Percentiles rank a stretch among this genome's conserved stretches.
These are phyloP conservation scores for Boletus eberwhitei DNA, from an alignment of 768 basidiomycete species.

Conservation along the genomic window DNA sequence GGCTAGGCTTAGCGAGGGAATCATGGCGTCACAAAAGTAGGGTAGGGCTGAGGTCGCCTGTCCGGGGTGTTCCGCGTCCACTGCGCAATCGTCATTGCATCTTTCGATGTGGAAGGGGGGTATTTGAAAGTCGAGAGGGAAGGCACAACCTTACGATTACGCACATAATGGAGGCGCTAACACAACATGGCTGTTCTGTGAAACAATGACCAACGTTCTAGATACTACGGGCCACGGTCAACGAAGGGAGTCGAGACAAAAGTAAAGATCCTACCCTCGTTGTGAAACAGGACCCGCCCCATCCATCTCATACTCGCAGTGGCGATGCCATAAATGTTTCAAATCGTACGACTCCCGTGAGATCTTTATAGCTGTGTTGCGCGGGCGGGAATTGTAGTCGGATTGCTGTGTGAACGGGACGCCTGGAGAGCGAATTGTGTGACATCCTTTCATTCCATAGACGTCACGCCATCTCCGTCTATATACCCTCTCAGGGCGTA, in stretches of 20 bases:
- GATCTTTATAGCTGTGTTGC: neutral
- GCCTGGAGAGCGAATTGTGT: neutral
- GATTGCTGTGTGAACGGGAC: constrained; percentile 3
- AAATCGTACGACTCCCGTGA: neutral
- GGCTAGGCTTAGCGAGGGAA: neutral
- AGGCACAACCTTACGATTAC: neutral
- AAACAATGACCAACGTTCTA: neutral
- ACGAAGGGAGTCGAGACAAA: neutral
- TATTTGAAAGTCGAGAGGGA: neutral
- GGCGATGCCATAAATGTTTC: neutral
- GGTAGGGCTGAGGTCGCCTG: neutral
- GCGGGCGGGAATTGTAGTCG: neutral
- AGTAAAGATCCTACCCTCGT: neutral
- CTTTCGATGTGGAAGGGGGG: neutral
- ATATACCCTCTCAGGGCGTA: neutral
- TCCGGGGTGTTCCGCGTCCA: neutral
- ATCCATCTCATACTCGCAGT: neutral
- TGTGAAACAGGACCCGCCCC: neutral
- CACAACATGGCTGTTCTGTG: neutral
- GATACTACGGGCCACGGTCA: neutral
- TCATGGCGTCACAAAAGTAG: neutral
- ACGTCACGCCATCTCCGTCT: neutral
- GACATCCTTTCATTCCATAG: neutral
- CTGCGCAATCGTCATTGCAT: neutral
- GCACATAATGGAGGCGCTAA: neutral